phyloP scores from a whole-genome alignment of 2,329 filamentous ascomycete genomes.

The Botrytis paeoniae region DNA sequence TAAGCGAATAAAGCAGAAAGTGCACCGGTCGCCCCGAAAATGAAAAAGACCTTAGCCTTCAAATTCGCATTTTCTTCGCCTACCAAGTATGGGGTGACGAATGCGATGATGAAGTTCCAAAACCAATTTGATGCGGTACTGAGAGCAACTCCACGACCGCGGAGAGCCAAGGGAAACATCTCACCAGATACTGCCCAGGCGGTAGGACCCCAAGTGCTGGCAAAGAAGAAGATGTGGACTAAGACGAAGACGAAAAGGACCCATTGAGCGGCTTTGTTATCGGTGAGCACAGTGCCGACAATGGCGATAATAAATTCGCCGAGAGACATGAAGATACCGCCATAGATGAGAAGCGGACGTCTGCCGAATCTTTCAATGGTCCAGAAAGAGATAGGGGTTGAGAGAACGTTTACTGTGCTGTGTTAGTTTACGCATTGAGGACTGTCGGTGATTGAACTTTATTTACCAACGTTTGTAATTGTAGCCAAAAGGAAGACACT shows the following conservation, averaged over 20 bases:
- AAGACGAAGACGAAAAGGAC: slow-evolving; percentile 56
- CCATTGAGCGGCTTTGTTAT: slow-evolving; percentile 53
- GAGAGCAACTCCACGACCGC: slow-evolving; percentile 70
- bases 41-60: slow-evolving; percentile 43
- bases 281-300: slow-evolving; percentile 48
- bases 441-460: background rate
- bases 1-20: slow-evolving; percentile 52
- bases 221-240: slow-evolving; percentile 85
- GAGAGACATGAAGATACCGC: slow-evolving; percentile 76
- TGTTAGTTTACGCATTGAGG: background rate
- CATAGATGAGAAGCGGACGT: slow-evolving; percentile 73
- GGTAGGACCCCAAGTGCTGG: slow-evolving; percentile 69
- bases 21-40: slow-evolving; percentile 58
- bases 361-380: slow-evolving; percentile 82
- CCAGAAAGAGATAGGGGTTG: slow-evolving; percentile 78
- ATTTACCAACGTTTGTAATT: slow-evolving; percentile 49
- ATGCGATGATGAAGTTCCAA: slow-evolving; percentile 70
- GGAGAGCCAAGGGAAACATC: slow-evolving; percentile 80
- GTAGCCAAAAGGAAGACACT: slow-evolving; percentile 81
- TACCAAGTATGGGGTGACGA: slow-evolving; percentile 71
- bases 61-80: slow-evolving; percentile 43
- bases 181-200: slow-evolving; percentile 83
- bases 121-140: slow-evolving; percentile 89
- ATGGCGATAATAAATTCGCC: slow-evolving; percentile 88
- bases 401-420: slow-evolving; percentile 70